Conservation (phyloP, 192 early-diverging fungal species). For the Coemansia sp. region DNA sequence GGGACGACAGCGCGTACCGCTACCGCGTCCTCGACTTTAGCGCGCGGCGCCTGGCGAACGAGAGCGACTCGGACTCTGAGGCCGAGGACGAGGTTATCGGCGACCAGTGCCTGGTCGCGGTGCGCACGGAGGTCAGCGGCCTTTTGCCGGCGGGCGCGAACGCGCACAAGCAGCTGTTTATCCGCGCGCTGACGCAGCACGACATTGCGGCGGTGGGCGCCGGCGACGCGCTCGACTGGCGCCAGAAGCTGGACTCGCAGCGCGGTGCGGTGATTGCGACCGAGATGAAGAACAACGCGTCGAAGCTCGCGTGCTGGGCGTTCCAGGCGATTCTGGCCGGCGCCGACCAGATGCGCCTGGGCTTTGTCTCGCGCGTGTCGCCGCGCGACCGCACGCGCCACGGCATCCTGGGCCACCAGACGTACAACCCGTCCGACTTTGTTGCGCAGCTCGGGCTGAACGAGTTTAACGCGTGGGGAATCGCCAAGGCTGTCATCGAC, state of each 20-base stretch:
- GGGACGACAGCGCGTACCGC: slow-evolving; percentile 73
- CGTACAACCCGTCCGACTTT: slow-evolving; percentile 89
- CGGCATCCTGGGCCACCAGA: slow-evolving; percentile 76
- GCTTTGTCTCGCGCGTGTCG: slow-evolving; percentile 75
- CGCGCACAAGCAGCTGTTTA: slow-evolving; percentile 55
- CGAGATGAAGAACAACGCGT: slow-evolving; percentile 97
- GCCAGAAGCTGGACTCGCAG: slow-evolving; percentile 89
- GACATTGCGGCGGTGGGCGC: slow-evolving; percentile 80
- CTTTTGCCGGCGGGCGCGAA: slow-evolving; percentile 56
- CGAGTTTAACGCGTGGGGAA: slow-evolving; percentile 91
- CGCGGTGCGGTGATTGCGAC: slow-evolving; percentile 95
- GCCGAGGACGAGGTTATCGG: slow-evolving; percentile 56
- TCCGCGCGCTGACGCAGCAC: slow-evolving; percentile 91
- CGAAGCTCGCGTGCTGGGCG: slow-evolving; percentile 95
- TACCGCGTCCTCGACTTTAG: slow-evolving; percentile 85
- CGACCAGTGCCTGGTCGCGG: slow-evolving; percentile 64
- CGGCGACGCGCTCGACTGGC: slow-evolving; percentile 91
- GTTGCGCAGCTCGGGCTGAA: slow-evolving; percentile 84
- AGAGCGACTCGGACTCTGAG: slow-evolving; percentile 6
- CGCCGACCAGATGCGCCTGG: slow-evolving; percentile 88
- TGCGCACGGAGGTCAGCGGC: slow-evolving; percentile 90
- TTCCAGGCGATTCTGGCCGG: slow-evolving; percentile 85
- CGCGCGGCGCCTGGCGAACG: slow-evolving; percentile 6
- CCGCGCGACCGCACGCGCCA: slow-evolving; percentile 81
- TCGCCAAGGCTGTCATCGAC: slow-evolving; percentile 91